phyloP scores from a whole-genome alignment of 352 stramenopile species.

The Globisporangium abappressorium region DNA sequence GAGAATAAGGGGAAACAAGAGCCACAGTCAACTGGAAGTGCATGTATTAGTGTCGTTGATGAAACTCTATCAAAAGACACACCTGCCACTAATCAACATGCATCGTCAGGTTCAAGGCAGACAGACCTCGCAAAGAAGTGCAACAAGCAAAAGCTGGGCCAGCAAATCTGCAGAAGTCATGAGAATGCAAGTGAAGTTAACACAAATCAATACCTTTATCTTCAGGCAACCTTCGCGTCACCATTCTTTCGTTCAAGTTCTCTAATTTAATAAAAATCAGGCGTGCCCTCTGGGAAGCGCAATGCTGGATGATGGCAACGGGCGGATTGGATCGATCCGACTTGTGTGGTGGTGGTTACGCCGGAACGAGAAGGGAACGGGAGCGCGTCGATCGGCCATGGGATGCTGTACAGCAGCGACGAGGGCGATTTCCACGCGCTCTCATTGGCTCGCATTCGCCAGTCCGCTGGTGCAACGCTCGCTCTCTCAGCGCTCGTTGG shows the following conservation, averaged over 20 bases:
- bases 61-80: no score
- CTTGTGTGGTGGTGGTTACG: background rate
- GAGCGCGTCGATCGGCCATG: background rate
- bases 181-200: background rate
- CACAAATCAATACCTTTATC: background rate
- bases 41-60: no score
- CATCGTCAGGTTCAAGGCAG: no score
- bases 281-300: background rate
- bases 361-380: background rate
- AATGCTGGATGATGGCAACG: background rate
- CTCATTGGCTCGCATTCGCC: conserved; percentile 1
- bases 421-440: background rate
- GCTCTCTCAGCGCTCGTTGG: background rate
- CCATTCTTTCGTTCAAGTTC: background rate
- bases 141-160: no score
- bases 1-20: background rate
- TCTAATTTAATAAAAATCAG: background rate
- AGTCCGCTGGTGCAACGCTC: background rate
- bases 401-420: background rate
- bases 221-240: background rate
- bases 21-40: no score
- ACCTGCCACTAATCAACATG: no score
- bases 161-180: no score
- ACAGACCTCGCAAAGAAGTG: no score
- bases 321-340: background rate